A percentile compares a stretch with the other conserved stretches of the same genome.
Evolutionary conservation across 1,284 basidiomycete species (phyloP).

Genomic region (Rhizoctonia solani): DNA sequence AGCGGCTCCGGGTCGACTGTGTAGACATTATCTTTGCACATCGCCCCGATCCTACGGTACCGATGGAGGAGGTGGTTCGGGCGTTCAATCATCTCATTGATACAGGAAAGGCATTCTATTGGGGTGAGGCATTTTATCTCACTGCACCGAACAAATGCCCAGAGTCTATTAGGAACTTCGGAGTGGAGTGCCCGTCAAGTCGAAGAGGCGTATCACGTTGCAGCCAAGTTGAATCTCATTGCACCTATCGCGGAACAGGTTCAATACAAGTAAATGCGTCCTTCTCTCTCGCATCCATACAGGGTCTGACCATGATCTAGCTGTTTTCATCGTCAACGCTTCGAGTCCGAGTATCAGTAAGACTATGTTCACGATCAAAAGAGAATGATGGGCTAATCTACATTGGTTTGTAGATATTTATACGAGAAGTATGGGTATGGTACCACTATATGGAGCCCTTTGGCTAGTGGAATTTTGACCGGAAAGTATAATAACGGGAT

Average conservation of each 20-base stretch:
- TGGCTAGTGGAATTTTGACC: constrained; percentile 71
- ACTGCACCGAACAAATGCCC: background rate
- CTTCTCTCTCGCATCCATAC: background rate
- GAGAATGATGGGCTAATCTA: background rate
- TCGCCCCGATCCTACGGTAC: constrained; percentile 51
- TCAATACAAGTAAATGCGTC: constrained; percentile 59
- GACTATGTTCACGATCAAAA: constrained; percentile 41
- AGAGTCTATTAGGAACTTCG: constrained; percentile 55
- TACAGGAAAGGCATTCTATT: constrained; percentile 66
- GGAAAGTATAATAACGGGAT: constrained; percentile 65
- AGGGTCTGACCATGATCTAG: constrained; percentile 44
- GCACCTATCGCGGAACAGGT: constrained; percentile 81
- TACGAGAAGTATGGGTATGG: constrained; percentile 66
- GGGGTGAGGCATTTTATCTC: constrained; percentile 54
- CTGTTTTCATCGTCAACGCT: constrained; percentile 73
- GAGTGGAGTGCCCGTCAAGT: constrained; percentile 79
- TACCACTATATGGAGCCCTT: constrained; percentile 75
- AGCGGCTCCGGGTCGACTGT: constrained; percentile 75
- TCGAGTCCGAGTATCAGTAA: constrained; percentile 80
- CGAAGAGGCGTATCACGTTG: constrained; percentile 74
- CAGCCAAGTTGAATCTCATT: constrained; percentile 69
- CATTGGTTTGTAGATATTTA: constrained; percentile 50
- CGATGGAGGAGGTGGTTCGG: constrained; percentile 62
- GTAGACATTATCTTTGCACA: constrained; percentile 49
- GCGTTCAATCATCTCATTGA: constrained; percentile 72